Conservation (phyloP, 2,329 filamentous ascomycete species). For the Hawksworthiomyces lignivorus region DNA sequence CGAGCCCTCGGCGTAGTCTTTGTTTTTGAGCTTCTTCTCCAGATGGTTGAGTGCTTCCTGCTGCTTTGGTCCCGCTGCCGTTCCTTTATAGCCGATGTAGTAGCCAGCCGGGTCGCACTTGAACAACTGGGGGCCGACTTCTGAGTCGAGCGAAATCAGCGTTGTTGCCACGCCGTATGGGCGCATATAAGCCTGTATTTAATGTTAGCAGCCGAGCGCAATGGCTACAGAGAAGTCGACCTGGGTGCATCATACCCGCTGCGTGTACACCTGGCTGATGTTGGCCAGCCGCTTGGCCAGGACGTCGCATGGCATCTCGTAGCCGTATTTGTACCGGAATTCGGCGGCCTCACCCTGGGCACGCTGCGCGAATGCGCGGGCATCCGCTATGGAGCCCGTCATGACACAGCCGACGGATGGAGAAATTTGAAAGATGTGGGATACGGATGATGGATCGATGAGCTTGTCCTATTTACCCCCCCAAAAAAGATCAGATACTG, state of each 20-base stretch:
- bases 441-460: slow-evolving; percentile 93
- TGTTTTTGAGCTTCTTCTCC: slow-evolving; percentile 99
- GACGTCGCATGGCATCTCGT: slow-evolving; percentile 98
- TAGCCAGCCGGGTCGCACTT: slow-evolving; percentile 98
- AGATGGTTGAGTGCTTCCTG: slow-evolving; percentile 97
- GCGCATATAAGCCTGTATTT: slow-evolving; percentile 87
- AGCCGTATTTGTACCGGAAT: slow-evolving; percentile 97
- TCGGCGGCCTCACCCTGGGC: slow-evolving; percentile 94
- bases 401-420: slow-evolving; percentile 96
- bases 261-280: slow-evolving; percentile 98
- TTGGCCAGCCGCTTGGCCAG: slow-evolving; percentile 95
- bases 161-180: slow-evolving; percentile 94
- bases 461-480: slow-evolving; percentile 96
- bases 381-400: slow-evolving; percentile 97
- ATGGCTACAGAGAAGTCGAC: too few species aligned
- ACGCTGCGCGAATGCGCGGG: slow-evolving; percentile 83
- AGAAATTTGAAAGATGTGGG: slow-evolving; percentile 95
- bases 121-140: slow-evolving; percentile 90
- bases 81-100: slow-evolving; percentile 97
- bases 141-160: slow-evolving; percentile 85
- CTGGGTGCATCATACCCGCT: too few species aligned
- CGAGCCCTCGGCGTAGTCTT: slow-evolving; percentile 81
- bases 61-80: slow-evolving; percentile 93
- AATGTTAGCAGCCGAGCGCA: too few species aligned
- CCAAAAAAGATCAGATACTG: too few species aligned